Base-by-base conservation (phyloP, 202 grass and related monocot species). In the Brachypodium distachyon region DNA sequence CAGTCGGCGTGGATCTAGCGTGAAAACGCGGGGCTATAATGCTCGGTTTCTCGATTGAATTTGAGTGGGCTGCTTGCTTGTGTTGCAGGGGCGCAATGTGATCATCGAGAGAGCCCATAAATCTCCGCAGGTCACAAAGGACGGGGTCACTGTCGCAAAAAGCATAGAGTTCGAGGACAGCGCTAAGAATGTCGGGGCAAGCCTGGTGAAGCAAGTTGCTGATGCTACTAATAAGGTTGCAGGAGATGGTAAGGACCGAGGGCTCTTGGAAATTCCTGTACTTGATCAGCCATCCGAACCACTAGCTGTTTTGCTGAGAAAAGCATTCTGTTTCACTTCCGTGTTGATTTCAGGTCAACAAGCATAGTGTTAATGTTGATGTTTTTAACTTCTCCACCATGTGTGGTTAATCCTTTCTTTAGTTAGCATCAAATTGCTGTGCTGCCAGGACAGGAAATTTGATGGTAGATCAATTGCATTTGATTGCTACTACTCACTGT, bases 121-220 rank as follows among this genome's bases (percentile, higher is more conserved):
- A 86, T 80, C 73, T 42, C 89, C 89, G 12, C 88, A 88, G 84
- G 48, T 97, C 70, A 97, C 95, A 19, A 97, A 97, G 90, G 95
- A 97, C 77, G 91, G 95, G 21, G 91, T 94, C 46, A 97, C 89
- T 23, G 91, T 97, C 52, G 95, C 95, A 25, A 97, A 97, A 77
- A 92, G 84, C 54, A 93, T 94, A 4, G 95, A 97, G 76, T 97
- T 97, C 32, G 82, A 90, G 80, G 85, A 94, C 57, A 92, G 82
- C 34, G 67, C 67, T 36, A 94, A 90, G 78, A 97, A 97, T 84
- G 72, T 94, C n/a, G 91, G 95, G 42, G 95, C 95, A 9, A 86
- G 78, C 72, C 87, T 97, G 82, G 95, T 97, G 67, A 97, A 97
- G 77, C 91, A 92, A 37, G 95, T 97, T 64, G 95, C 95, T 51